Base-by-base conservation (phyloP, 345 rosid genomes). In the Rubroshorea leprosula region DNA sequence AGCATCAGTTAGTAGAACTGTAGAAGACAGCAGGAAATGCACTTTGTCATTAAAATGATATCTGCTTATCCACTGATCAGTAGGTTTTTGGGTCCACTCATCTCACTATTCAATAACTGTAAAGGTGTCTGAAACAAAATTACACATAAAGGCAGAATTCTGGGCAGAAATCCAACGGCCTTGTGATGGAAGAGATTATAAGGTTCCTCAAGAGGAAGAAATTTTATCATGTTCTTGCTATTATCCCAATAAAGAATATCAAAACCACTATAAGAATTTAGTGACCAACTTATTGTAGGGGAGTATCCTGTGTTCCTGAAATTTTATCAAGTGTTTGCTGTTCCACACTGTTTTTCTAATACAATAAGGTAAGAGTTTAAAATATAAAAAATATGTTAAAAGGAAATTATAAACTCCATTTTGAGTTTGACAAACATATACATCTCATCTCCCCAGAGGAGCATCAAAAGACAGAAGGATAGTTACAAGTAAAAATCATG, bases 1-100 rank as follows among this genome's bases (percentile, higher is more conserved):
- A 63, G 23, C 35, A 65, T 66, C 27, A 57, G 58, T 53, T 45
- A 45, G 19, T 14, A 43, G 15, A 62, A 31, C 45, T 38, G 19
- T 14, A 43, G 17, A 62, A 24, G 61, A 23, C 25, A 55, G 38
- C 23, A 15, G 5, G n/a, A 50, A 38, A 48, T 54, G 22, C 31
- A 43, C 29, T 66, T 63, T 54, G 50, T 48, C 46, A 18, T 16
- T 17, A 24, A 45, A 53, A 48, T 22, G 23, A 18, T 52, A 25
- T 24, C 11, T 23, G 31, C 5, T 21, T 22, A 13, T 5, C 39
- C n/a, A n/a, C n/a, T n/a, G 14, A 47, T 29, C 21, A 8, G 46
- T 19, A 51, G 23, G 31, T n/a, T 5, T 49, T 57, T 6, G 19
- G 23, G 9, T 44, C 21, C 7, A 13, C 43, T 49, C 35, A 41